phyloP scores from a whole-genome alignment of 352 stramenopile genomes.

The Globisporangium cystogenes region DNA sequence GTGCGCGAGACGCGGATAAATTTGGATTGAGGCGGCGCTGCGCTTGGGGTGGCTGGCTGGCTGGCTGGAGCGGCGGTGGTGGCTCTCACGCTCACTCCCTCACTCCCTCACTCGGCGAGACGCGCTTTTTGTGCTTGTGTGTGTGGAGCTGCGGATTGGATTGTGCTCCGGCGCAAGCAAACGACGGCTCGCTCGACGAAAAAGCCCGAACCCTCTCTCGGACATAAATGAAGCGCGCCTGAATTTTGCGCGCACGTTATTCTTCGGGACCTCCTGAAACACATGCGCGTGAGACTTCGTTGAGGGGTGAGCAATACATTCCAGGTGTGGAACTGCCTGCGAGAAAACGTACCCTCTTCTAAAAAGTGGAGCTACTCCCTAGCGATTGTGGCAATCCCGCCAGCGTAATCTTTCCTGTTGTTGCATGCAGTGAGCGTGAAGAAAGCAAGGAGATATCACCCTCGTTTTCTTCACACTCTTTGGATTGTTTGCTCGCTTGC shows the following conservation, averaged over 20 bases:
- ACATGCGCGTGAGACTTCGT: not conserved
- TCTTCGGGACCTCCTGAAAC: not conserved
- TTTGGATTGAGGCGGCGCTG: constrained; percentile 7
- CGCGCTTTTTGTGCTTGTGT: too few relatives aligned
- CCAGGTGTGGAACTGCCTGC: not conserved
- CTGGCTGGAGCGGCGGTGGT: not conserved
- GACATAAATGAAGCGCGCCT: not conserved
- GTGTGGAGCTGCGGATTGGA: not conserved
- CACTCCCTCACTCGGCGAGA: too few relatives aligned
- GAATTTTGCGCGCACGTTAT: constrained; percentile 2
- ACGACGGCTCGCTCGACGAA: not conserved
- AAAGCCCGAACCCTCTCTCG: not conserved
- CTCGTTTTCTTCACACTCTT: not conserved
- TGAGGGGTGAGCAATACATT: not conserved
- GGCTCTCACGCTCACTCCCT: not conserved
- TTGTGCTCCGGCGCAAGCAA: not conserved
- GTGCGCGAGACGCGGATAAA: constrained; percentile 9
- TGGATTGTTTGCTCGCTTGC: too few relatives aligned
- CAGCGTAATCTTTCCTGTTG: not conserved
- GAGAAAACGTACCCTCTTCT: not conserved
- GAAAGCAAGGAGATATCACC: not conserved
- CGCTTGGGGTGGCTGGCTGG: not conserved
- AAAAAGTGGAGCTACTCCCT: not conserved
- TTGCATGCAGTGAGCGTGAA: not conserved
- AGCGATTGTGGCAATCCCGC: not conserved